Conservation (phyloP, 1,284 basidiomycete genomes). For the Bjerkandera adusta region DNA sequence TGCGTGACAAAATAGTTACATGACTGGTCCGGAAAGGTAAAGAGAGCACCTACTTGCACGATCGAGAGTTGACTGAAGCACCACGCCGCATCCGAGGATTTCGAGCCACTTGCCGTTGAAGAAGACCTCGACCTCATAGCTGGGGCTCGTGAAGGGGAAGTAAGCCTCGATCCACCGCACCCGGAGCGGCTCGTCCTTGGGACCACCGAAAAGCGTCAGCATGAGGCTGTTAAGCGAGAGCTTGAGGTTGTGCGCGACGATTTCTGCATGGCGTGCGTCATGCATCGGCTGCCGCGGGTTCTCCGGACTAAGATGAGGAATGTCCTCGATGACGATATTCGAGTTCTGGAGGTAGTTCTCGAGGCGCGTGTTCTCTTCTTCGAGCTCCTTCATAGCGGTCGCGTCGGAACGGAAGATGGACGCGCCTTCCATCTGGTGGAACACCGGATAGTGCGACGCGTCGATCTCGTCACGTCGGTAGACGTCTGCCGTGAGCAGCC, state of each 20-base stretch:
- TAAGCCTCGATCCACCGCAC: conserved; percentile 98
- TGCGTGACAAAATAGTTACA: conserved; percentile 30
- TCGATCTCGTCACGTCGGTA: conserved; percentile 99
- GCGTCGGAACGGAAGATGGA: conserved; percentile 66
- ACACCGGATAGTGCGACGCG: conserved; percentile 94
- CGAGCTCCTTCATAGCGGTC: conserved; percentile 54
- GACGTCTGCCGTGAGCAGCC: conserved; percentile 97
- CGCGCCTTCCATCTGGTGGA: conserved; percentile 99
- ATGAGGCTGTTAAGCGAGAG: conserved; percentile 89
- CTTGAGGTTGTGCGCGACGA: conserved; percentile 86
- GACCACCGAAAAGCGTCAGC: conserved; percentile 77
- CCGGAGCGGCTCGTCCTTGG: conserved; percentile 64
- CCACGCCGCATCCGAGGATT: conserved; percentile 92
- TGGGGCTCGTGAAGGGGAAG: conserved; percentile 97
- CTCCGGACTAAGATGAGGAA: conserved; percentile 66
- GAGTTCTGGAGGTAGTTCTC: conserved; percentile 58
- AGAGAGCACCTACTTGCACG: conserved; percentile 82
- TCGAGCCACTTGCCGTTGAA: conserved; percentile 98
- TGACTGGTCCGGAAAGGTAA: conserved; percentile 4
- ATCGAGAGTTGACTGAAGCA: conserved; percentile 86
- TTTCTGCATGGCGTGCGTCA: conserved; percentile 65
- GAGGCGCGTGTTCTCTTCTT: conserved; percentile 65
- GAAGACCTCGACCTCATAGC: conserved; percentile 97
- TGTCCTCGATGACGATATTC: conserved; percentile 85
- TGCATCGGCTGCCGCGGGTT: conserved; percentile 86